These are phyloP conservation scores for Ramaria sp. DNA, from an alignment of 768 basidiomycete species.

Conservation along the genomic window DNA sequence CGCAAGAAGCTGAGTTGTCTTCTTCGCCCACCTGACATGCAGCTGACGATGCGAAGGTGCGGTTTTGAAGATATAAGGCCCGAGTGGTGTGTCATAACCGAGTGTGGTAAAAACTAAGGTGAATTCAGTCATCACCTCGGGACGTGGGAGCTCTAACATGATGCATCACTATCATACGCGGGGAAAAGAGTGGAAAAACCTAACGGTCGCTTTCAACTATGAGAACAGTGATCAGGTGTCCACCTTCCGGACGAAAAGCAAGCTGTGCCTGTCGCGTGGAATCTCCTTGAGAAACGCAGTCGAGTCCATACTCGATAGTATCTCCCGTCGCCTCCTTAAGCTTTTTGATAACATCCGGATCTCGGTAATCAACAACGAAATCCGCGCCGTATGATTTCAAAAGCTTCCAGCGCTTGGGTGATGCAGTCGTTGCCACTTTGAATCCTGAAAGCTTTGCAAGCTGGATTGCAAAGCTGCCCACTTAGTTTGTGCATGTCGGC, in stretches of 20 bases:
- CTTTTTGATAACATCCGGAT: neutral
- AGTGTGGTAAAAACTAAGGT: conserved; percentile 5
- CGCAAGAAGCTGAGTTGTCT: neutral
- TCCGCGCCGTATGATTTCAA: conserved; percentile 32
- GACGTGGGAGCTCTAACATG: neutral
- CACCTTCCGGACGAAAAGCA: neutral
- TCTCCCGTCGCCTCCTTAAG: neutral
- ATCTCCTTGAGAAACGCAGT: neutral
- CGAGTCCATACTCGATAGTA: neutral
- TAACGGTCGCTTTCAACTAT: neutral
- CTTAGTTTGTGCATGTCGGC: neutral
- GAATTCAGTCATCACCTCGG: neutral
- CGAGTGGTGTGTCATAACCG: neutral
- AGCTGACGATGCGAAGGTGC: neutral
- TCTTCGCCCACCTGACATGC: neutral
- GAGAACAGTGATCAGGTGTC: neutral
- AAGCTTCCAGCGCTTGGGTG: conserved; percentile 25
- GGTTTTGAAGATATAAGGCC: neutral
- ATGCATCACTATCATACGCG: neutral
- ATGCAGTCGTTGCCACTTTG: conserved; percentile 33
- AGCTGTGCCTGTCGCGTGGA: neutral
- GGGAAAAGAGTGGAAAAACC: neutral
- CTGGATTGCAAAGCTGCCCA: conserved; percentile 28
- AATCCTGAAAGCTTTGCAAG: conserved; percentile 32
- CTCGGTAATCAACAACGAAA: conserved; percentile 24